These are phyloP conservation scores for Cajanus cajan DNA, from an alignment of 306 rosid genomes.

Conservation along the genomic window DNA sequence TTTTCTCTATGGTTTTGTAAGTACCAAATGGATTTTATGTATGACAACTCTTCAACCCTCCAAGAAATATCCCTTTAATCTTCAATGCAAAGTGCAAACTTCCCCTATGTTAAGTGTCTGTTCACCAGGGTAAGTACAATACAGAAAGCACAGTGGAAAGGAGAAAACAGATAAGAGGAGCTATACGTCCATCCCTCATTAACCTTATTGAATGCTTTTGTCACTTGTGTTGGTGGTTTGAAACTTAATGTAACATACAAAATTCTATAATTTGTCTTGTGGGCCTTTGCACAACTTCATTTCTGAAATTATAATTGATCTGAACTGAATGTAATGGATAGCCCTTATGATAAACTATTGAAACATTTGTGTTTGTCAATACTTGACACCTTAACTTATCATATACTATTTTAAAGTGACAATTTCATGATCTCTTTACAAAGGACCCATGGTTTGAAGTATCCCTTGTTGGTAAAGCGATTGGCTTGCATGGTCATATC, in stretches of 20 bases:
- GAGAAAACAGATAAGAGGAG: neutral
- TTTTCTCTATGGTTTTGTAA: slow-evolving; percentile 3
- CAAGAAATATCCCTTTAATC: neutral
- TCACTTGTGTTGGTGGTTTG: neutral
- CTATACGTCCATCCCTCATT: neutral
- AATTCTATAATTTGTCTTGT: neutral
- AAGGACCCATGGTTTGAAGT: slow-evolving; percentile 75
- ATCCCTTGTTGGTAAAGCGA: slow-evolving; percentile 84
- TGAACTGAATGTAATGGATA: neutral
- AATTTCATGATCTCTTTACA: slow-evolving; percentile 29
- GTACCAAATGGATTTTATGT: slow-evolving; percentile 1
- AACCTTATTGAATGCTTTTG: neutral
- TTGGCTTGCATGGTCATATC: slow-evolving; percentile 90
- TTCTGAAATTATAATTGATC: neutral
- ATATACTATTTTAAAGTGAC: slow-evolving; percentile 1
- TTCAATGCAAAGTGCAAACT: neutral
- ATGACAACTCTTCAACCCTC: neutral
- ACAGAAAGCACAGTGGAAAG: neutral
- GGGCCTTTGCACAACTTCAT: neutral
- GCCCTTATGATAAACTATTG: neutral
- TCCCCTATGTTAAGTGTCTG: neutral
- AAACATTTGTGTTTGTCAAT: neutral
- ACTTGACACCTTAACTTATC: slow-evolving; percentile 11
- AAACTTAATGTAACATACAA: neutral
- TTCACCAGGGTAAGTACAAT: neutral